These are phyloP conservation scores for Pseudozyma flocculosa DNA, from an alignment of 1,284 basidiomycete species.

Conservation along the genomic window DNA sequence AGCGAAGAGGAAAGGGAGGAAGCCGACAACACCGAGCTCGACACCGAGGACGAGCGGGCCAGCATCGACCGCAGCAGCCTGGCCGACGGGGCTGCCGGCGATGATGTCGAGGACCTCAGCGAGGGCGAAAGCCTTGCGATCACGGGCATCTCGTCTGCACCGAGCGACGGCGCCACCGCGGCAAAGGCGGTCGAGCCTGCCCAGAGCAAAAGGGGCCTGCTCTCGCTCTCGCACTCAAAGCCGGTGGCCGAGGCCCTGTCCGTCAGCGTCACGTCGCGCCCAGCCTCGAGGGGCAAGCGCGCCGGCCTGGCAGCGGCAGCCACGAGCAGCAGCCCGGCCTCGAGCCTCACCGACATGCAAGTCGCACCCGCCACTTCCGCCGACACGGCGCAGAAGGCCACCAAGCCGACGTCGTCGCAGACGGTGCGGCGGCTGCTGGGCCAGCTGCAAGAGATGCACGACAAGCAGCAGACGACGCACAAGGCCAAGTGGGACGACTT, in stretches of 20 bases:
- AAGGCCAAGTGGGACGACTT: constrained; percentile 86
- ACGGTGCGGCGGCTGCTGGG: constrained; percentile 75
- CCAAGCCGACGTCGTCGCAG: constrained; percentile 62
- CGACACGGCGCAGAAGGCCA: not conserved
- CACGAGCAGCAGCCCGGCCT: constrained; percentile 24
- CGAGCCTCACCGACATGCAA: constrained; percentile 13
- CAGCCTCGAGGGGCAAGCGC: constrained; percentile 6
- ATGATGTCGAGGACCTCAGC: constrained; percentile 5
- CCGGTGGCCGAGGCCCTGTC: constrained; percentile 50
- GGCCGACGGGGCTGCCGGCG: constrained; percentile 11
- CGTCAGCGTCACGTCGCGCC: constrained; percentile 36
- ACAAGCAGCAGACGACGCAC: constrained; percentile 72
- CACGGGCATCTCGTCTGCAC: not conserved
- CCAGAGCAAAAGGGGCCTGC: constrained; percentile 6
- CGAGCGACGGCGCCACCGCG: not conserved
- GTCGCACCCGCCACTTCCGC: too few species aligned
- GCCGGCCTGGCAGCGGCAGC: too few species aligned
- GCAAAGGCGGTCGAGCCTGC: not conserved
- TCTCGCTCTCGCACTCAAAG: constrained; percentile 52
- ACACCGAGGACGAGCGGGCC: constrained; percentile 17
- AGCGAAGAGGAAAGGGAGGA: constrained; percentile 36
- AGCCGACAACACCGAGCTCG: constrained; percentile 23
- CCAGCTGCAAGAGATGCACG: constrained; percentile 83
- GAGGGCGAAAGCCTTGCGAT: not conserved
- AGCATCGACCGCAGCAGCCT: constrained; percentile 50